Evolutionary conservation across 1,284 basidiomycete species (phyloP), one percentile per base, ranked within the genome.

Genomic region (Macrocystidia cucumis): DNA sequence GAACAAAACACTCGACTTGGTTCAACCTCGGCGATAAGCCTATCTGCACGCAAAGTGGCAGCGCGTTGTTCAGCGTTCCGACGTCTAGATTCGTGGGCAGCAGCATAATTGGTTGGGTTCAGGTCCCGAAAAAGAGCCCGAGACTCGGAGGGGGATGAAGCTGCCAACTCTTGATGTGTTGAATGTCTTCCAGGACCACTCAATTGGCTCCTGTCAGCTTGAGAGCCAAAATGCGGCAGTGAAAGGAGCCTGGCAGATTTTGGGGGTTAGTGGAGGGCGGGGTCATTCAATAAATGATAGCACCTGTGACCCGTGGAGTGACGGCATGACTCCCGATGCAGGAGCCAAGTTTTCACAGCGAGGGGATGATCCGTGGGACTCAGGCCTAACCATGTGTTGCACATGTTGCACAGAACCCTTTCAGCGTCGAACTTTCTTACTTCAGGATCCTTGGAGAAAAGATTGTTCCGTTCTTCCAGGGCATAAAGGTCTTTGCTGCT

Each of bases 41-140:
- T 52, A 51, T 87, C 83, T 1, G 74, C 69, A 3, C 74, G 65
- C 20, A 86, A 64, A 2, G 71, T 72, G 6, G 77, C 78, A 0
- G 77, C 78, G 18, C 82, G 74, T 55, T 84, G 80, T 48, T 83
- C 81, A 14, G 82, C 79, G 42, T 81, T 84, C 34, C 78, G 69
- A 22, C 78, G 59, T 20, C 81, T 69, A 11, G 78, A 74, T 44
- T 84, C 80, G 38, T 78, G 72, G 1, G 63, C 56, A 9, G 71
- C 67, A 23, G 62, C 64, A 39, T 60, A 65, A 39, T 55, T 70
- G 29, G 61, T 55, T 0, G 73, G 67, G n/a, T 58, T 71, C 37
- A 72, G 64, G 45, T 75, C 69, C 48, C 64, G 65, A 42, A 68
- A 70, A 8, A 62, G 52, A 27, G 61, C 49, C 20, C 57, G 55